Percentiles rank a stretch among this genome's conserved stretches.
Conservation (phyloP, 495 filamentous ascomycete genomes). For the Jackrogersella minutella region DNA sequence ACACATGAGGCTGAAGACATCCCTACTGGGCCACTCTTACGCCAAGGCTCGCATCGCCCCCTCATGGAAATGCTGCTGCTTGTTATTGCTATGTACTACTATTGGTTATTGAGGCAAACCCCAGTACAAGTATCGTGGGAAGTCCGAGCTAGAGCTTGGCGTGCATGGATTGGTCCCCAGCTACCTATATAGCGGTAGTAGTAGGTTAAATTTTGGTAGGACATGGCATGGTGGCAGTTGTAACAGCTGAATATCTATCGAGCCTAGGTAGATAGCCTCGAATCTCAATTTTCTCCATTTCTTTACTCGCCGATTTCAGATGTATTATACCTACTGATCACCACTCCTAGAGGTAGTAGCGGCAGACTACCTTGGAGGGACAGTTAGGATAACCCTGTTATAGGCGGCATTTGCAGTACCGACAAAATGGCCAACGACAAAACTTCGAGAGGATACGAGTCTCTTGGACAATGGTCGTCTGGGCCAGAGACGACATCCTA, state of each 20-base stretch:
- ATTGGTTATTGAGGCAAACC: background rate
- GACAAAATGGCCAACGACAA: conserved; percentile 1
- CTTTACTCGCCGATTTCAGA: background rate
- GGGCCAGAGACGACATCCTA: background rate
- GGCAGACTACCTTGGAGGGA: background rate
- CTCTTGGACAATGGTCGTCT: background rate
- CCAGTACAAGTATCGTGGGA: too few species aligned
- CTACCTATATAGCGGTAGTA: background rate
- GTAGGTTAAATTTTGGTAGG: too few species aligned
- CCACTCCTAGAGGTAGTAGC: background rate
- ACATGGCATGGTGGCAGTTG: too few species aligned
- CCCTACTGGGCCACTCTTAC: background rate
- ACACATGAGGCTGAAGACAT: background rate
- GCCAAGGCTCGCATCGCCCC: background rate
- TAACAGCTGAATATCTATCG: too few species aligned
- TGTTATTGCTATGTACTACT: background rate
- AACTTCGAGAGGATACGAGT: background rate
- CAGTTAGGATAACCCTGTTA: background rate
- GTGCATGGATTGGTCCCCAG: background rate
- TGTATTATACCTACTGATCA: background rate
- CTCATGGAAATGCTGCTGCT: background rate
- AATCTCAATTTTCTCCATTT: background rate
- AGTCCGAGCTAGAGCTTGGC: background rate
- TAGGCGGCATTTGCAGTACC: background rate
- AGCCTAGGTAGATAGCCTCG: background rate